phyloP scores from a whole-genome alignment of 306 rosid species.

The Oemleria cerasiformis region DNA sequence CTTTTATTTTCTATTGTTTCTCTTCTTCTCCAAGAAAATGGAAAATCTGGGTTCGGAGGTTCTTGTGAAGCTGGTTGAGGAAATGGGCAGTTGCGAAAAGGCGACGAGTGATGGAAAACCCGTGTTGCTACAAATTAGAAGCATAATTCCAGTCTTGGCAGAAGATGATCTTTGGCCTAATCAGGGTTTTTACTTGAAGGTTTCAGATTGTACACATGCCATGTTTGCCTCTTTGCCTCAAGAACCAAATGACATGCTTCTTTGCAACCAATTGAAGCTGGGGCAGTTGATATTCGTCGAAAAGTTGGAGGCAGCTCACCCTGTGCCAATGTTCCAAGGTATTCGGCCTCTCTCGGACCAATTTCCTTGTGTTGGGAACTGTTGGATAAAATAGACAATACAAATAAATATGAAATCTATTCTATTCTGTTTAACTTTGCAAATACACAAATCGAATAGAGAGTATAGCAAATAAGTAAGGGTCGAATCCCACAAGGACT shows the following conservation, averaged over 20 bases:
- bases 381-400: too few species aligned
- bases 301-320: conserved; percentile 24
- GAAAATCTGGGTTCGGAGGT: conserved; percentile 29
- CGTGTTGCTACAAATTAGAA: conserved; percentile 26
- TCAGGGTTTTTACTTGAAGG: conserved; percentile 35
- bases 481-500: too few species aligned
- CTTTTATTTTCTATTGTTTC: not conserved
- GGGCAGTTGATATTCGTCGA: conserved; percentile 36
- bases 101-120: not conserved
- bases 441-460: too few species aligned
- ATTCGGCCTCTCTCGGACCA: conserved; percentile 25
- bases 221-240: conserved; percentile 36
- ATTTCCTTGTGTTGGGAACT: conserved; percentile 26
- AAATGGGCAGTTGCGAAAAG: conserved; percentile 23
- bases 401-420: too few species aligned
- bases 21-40: conserved; percentile 18
- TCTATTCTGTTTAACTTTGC: too few species aligned
- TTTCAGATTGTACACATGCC: conserved; percentile 38
- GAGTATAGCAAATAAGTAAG: too few species aligned
- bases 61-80: conserved; percentile 35
- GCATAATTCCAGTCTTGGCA: conserved; percentile 30
- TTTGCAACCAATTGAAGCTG: conserved; percentile 28
- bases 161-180: conserved; percentile 39
- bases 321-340: conserved; percentile 29
- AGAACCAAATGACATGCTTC: conserved; percentile 34